A percentile compares a stretch with the other conserved stretches of the same genome.
These are phyloP conservation scores for Phylloporus rhodoxanthus DNA, from an alignment of 768 basidiomycete species.

Conservation along the genomic window DNA sequence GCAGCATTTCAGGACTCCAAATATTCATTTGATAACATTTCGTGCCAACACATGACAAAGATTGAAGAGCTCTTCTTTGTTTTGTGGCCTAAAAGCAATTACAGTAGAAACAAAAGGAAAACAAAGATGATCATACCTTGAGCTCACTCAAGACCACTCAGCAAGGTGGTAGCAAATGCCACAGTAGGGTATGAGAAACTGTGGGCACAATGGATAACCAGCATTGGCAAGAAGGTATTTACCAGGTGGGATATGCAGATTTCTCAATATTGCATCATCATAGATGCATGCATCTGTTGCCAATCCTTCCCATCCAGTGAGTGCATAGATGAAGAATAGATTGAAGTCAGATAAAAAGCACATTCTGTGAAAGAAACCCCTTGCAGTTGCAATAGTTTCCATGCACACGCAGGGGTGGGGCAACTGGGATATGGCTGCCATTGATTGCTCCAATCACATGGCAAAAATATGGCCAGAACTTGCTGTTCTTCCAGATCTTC, in stretches of 20 bases:
- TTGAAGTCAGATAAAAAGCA: too few species aligned
- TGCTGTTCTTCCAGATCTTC: too few species aligned
- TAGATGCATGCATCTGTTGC: slow-evolving; percentile 30
- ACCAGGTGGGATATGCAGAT: background rate
- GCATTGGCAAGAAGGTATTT: background rate
- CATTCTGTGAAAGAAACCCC: too few species aligned
- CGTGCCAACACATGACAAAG: slow-evolving; percentile 15
- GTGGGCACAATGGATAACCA: background rate
- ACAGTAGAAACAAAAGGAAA: too few species aligned
- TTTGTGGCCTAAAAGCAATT: too few species aligned
- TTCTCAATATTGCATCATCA: background rate
- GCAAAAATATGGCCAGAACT: background rate
- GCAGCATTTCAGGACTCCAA: slow-evolving; percentile 13
- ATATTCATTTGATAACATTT: background rate
- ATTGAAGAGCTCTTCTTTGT: slow-evolving; percentile 24
- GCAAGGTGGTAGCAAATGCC: slow-evolving; percentile 29
- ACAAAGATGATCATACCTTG: too few species aligned
- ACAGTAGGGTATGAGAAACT: background rate
- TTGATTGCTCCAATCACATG: background rate
- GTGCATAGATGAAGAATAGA: too few species aligned
- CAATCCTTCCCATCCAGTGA: slow-evolving; percentile 39
- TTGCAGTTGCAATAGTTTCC: too few species aligned
- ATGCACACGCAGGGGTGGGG: too few species aligned
- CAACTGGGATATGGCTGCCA: background rate
- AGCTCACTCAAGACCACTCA: slow-evolving; percentile 23